A percentile compares a stretch with the other conserved stretches of the same genome.
Conservation (phyloP, 306 rosid species). For the Oxytropis ochrocephala region DNA sequence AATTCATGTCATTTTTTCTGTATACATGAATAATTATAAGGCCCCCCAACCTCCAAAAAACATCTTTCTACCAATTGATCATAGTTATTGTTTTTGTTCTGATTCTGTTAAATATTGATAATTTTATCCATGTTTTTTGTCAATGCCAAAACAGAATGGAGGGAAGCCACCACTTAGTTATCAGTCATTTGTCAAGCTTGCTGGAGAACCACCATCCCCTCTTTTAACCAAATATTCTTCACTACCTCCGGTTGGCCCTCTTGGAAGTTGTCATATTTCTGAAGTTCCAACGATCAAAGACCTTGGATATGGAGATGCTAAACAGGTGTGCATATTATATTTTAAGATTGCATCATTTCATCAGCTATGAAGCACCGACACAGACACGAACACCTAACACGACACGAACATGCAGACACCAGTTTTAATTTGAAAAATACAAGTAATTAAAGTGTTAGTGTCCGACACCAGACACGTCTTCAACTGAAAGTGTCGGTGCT, state of each 20-base stretch:
- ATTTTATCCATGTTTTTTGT: slow-evolving; percentile 17
- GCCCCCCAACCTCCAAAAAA: neutral
- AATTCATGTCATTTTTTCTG: neutral
- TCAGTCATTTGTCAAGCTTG: slow-evolving; percentile 83
- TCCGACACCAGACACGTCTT: no score
- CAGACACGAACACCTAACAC: no score
- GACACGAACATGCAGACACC: no score
- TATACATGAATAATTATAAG: neutral
- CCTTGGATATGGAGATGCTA: slow-evolving; percentile 63
- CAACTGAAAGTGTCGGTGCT: no score
- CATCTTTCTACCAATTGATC: neutral
- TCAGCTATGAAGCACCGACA: no score
- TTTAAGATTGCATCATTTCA: neutral
- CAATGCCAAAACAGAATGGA: slow-evolving; percentile 57
- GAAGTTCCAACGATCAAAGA: slow-evolving; percentile 70
- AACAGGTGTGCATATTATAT: slow-evolving; percentile 35
- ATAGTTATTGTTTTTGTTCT: neutral
- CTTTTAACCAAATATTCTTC: slow-evolving; percentile 39
- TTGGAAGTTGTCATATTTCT: slow-evolving; percentile 41
- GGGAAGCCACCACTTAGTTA: slow-evolving; percentile 86
- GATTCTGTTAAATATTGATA: slow-evolving; percentile 16
- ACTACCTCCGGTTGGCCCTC: slow-evolving; percentile 63
- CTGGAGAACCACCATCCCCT: slow-evolving; percentile 57
- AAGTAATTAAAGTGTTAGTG: no score
- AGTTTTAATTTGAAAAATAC: no score